Conservation (phyloP, 1,284 basidiomycete species). For the Cryptococcus sp. region DNA sequence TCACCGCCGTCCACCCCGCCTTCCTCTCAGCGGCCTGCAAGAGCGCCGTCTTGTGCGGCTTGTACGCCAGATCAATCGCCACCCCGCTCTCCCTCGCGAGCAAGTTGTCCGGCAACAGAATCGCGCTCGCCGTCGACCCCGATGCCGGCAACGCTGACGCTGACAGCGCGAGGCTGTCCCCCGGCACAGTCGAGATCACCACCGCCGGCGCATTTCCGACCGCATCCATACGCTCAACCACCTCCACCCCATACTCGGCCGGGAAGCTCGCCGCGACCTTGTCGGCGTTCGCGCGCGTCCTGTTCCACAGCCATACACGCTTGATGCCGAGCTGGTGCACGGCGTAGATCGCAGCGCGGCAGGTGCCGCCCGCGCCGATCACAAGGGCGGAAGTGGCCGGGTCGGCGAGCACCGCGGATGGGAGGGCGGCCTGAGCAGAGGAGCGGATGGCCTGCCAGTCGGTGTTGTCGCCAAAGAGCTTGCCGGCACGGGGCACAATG, state of each 20-base stretch:
- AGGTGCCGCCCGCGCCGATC: constrained; percentile 88
- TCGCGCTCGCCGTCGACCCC: constrained; percentile 42
- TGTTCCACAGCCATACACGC: constrained; percentile 78
- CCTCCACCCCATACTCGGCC: constrained; percentile 53
- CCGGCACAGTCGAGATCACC: constrained; percentile 82
- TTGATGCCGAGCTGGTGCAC: constrained; percentile 65
- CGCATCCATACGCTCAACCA: constrained; percentile 59
- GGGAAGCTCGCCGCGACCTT: constrained; percentile 67
- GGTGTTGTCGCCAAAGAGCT: constrained; percentile 82
- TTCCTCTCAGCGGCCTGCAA: constrained; percentile 43
- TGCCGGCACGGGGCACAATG: constrained; percentile 60
- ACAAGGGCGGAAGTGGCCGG: constrained; percentile 62
- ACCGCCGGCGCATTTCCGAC: constrained; percentile 64
- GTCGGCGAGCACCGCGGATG: constrained; percentile 25
- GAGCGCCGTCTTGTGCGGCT: constrained; percentile 60
- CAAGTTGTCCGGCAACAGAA: constrained; percentile 59
- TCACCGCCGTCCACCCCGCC: constrained; percentile 65
- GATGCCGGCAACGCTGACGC: constrained; percentile 7
- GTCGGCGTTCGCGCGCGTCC: constrained; percentile 69
- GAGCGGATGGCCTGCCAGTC: constrained; percentile 84
- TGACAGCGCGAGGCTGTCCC: constrained; percentile 60
- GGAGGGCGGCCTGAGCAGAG: constrained; percentile 50
- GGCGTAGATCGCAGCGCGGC: constrained; percentile 87
- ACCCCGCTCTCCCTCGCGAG: constrained; percentile 56
- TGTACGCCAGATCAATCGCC: constrained; percentile 89